Percentiles rank a stretch among this genome's conserved stretches.
Evolutionary conservation across 352 stramenopile genomes (phyloP).

Genomic region (Globisporangium barbulae): DNA sequence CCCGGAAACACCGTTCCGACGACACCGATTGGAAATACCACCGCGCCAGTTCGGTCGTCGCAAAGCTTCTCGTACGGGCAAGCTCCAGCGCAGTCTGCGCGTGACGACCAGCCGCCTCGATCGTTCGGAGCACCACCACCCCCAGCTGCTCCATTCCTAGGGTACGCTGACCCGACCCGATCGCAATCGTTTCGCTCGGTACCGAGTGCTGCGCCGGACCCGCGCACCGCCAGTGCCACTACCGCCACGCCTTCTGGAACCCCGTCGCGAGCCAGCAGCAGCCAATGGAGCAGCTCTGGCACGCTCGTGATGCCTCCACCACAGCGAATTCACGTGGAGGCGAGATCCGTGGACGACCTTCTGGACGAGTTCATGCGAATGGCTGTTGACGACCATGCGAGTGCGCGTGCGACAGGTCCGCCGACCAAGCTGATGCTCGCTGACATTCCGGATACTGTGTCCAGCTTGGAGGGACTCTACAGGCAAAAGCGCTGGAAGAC

Average conservation of each 20-base stretch:
- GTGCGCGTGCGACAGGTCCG: slow-evolving; percentile 14
- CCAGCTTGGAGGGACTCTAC: slow-evolving; percentile 56
- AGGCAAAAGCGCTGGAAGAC: slow-evolving; percentile 68
- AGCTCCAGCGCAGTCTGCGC: slow-evolving; percentile 17
- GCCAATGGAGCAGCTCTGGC: slow-evolving; percentile 18
- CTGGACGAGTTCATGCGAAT: slow-evolving; percentile 66
- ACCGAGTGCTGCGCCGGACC: slow-evolving; percentile 10
- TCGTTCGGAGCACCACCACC: slow-evolving; percentile 29
- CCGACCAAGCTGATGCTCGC: slow-evolving; percentile 45
- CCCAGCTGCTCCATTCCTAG: slow-evolving; percentile 64
- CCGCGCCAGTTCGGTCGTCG: slow-evolving; percentile 25
- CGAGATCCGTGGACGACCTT: slow-evolving; percentile 42
- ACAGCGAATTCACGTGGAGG: slow-evolving; percentile 23
- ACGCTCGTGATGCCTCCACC: slow-evolving; percentile 17
- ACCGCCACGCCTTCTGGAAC: slow-evolving; percentile 10
- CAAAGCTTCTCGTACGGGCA: slow-evolving; percentile 48
- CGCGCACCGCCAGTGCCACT: slow-evolving; percentile 16
- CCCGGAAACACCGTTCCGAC: slow-evolving; percentile 10
- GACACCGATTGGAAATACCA: slow-evolving; percentile 11
- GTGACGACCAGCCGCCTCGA: slow-evolving; percentile 11
- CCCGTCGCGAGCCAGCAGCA: slow-evolving; percentile 7
- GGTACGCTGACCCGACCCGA: slow-evolving; percentile 44
- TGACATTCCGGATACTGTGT: slow-evolving; percentile 57
- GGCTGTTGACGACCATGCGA: slow-evolving; percentile 35
- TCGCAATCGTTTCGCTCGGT: slow-evolving; percentile 40